Percentiles rank a stretch among this genome's conserved stretches.
Evolutionary conservation across 1,284 basidiomycete genomes (phyloP).

Genomic region (Thecaphora thlaspeos): DNA sequence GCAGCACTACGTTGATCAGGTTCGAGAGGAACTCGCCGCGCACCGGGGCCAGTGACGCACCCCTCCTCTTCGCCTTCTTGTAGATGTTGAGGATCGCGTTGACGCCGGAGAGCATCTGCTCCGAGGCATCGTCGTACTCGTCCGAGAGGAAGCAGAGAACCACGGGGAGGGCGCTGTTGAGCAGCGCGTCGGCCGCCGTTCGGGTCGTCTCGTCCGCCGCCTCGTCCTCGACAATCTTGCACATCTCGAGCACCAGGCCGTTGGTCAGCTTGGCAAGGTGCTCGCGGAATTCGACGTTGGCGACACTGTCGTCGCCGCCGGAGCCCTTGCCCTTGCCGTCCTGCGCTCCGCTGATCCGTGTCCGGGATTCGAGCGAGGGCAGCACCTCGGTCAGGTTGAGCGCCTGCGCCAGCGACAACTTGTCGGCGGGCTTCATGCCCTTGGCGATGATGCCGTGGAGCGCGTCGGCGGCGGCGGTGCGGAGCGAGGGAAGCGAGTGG

Average conservation of each 20-base stretch:
- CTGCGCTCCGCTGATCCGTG: conserved; percentile 20
- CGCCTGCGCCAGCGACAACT: conserved; percentile 84
- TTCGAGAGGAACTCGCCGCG: conserved; percentile 69
- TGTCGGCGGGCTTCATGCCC: conserved; percentile 88
- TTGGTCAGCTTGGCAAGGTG: conserved; percentile 83
- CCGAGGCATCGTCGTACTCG: conserved; percentile 62
- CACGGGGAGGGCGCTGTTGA: conserved; percentile 74
- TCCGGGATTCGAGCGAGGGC: conserved; percentile 40
- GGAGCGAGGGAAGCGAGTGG: conserved; percentile 66
- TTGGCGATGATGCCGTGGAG: conserved; percentile 81
- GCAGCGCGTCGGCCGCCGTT: conserved; percentile 68
- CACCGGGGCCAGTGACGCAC: conserved; percentile 24
- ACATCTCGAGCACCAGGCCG: conserved; percentile 76
- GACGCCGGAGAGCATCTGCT: conserved; percentile 48
- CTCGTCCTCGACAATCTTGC: conserved; percentile 73
- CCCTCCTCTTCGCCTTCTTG: conserved; percentile 49
- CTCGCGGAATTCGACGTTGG: conserved; percentile 78
- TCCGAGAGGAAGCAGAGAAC: conserved; percentile 87
- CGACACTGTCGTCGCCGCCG: conserved; percentile 65
- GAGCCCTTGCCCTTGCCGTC: conserved; percentile 6
- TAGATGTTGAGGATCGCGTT: conserved; percentile 46
- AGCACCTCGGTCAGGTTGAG: conserved; percentile 64
- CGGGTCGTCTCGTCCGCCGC: conserved; percentile 67
- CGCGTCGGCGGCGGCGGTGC: conserved; percentile 77
- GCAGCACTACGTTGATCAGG: conserved; percentile 75